Percentiles rank a stretch among this genome's conserved stretches.
phyloP scores from a whole-genome alignment of 441 rosid genomes.

The Populus hybrid region DNA sequence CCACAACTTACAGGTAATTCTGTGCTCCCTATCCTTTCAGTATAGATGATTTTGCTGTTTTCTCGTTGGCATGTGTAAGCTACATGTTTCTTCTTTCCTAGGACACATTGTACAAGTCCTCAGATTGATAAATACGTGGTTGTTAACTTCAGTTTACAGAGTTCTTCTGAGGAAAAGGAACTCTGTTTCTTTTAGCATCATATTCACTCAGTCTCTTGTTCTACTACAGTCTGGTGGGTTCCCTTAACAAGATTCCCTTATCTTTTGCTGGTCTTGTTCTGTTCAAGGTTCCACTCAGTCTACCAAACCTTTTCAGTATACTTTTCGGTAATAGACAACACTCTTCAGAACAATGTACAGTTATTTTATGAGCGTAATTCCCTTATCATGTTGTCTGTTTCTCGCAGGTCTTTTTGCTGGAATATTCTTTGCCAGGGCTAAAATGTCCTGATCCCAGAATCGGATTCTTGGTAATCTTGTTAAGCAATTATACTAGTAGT shows the following conservation, averaged over 20 bases:
- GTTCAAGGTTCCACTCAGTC: constrained; percentile 77
- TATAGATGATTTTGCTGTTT: background rate
- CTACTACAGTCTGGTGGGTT: constrained; percentile 76
- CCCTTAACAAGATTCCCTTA: constrained; percentile 89
- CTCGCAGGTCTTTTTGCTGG: constrained; percentile 83
- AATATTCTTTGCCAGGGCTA: constrained; percentile 74
- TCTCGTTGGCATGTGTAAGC: background rate
- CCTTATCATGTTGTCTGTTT: background rate
- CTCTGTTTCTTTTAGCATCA: background rate
- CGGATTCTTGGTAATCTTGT: background rate
- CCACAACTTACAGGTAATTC: constrained; percentile 81
- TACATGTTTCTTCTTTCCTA: too few species aligned
- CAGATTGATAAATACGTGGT: background rate
- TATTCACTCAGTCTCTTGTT: constrained; percentile 10
- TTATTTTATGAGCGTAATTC: background rate
- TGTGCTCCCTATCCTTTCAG: too few species aligned
- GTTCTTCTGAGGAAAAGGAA: background rate
- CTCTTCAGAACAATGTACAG: background rate
- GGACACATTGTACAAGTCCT: too few species aligned
- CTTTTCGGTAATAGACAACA: constrained; percentile 59
- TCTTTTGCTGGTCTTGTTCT: constrained; percentile 70
- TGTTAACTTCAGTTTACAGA: background rate
- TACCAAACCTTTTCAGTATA: constrained; percentile 75
- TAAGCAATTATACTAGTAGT: background rate
- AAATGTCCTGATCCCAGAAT: constrained; percentile 56